A percentile compares a stretch with the other conserved stretches of the same genome.
These are phyloP conservation scores for Nidularia sp. DNA, from an alignment of 768 basidiomycete genomes.

Conservation along the genomic window DNA sequence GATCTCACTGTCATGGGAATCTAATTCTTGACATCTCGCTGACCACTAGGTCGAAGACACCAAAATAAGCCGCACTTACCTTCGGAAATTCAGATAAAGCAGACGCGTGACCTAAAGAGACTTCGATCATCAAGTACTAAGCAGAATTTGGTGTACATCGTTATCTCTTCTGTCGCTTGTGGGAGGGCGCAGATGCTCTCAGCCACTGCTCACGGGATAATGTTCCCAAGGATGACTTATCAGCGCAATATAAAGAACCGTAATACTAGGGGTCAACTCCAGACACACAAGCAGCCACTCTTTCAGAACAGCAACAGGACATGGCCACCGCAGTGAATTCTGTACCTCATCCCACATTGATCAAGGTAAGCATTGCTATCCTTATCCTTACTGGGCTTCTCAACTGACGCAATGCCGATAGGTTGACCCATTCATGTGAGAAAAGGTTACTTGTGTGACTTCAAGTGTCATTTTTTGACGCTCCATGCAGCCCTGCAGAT, in stretches of 20 bases:
- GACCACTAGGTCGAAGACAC: neutral
- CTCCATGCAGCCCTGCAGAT: conserved; percentile 31
- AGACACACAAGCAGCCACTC: too few species aligned
- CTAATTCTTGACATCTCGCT: neutral
- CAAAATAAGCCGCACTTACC: neutral
- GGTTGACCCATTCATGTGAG: conserved; percentile 72
- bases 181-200: neutral
- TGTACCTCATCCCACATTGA: conserved; percentile 51
- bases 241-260: neutral
- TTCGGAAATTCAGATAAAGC: too few species aligned
- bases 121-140: neutral
- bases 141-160: neutral
- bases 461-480: neutral
- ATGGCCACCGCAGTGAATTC: conserved; percentile 67
- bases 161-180: neutral
- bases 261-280: too few species aligned
- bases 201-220: neutral
- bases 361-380: conserved; percentile 34
- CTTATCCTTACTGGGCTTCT: neutral
- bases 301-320: too few species aligned
- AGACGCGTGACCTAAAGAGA: neutral
- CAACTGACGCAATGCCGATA: conserved; percentile 14
- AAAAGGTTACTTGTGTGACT: neutral
- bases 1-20: neutral
- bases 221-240: neutral